Conservation (phyloP, 2,329 filamentous ascomycete genomes). For the Monosporascus sp. region DNA sequence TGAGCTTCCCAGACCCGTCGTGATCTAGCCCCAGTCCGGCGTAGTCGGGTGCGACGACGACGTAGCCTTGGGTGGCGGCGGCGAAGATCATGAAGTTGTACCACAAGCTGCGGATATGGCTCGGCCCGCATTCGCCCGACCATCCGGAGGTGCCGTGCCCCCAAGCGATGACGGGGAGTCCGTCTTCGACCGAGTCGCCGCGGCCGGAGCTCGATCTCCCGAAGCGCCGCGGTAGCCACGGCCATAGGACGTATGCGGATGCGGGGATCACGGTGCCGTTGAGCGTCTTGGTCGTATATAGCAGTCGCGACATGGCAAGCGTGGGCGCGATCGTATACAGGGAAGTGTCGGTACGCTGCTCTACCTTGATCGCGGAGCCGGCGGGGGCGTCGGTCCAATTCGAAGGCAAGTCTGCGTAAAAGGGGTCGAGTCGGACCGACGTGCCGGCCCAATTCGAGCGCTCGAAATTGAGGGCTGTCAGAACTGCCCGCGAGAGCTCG, state of each 20-base stretch:
- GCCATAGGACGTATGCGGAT: conserved; percentile 6
- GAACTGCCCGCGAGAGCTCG: background rate
- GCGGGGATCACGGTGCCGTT: conserved; percentile 6
- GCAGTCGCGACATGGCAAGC: conserved; percentile 3
- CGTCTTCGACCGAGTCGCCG: background rate
- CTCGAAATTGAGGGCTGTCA: conserved; percentile 3
- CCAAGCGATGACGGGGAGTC: conserved; percentile 3
- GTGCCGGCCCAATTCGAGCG: conserved; percentile 5
- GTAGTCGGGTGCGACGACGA: conserved; percentile 5
- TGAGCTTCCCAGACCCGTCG: conserved; percentile 1
- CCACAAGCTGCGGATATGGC: conserved; percentile 3
- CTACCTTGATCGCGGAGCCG: conserved; percentile 1
- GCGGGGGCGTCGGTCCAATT: background rate
- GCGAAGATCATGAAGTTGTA: conserved; percentile 2
- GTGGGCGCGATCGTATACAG: conserved; percentile 3
- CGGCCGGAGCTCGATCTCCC: background rate
- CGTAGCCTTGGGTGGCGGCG: conserved; percentile 1
- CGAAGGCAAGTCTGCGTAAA: background rate
- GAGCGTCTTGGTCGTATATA: conserved; percentile 5
- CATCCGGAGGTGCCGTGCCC: conserved; percentile 2
- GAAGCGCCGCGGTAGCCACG: conserved; percentile 2
- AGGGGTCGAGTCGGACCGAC: conserved; percentile 1
- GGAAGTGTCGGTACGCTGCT: conserved; percentile 4
- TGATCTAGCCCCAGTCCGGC: conserved; percentile 1
- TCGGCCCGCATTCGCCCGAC: conserved; percentile 3